Conservation (phyloP, 2,329 filamentous ascomycete genomes). For the Aspergillaceae sp. region DNA sequence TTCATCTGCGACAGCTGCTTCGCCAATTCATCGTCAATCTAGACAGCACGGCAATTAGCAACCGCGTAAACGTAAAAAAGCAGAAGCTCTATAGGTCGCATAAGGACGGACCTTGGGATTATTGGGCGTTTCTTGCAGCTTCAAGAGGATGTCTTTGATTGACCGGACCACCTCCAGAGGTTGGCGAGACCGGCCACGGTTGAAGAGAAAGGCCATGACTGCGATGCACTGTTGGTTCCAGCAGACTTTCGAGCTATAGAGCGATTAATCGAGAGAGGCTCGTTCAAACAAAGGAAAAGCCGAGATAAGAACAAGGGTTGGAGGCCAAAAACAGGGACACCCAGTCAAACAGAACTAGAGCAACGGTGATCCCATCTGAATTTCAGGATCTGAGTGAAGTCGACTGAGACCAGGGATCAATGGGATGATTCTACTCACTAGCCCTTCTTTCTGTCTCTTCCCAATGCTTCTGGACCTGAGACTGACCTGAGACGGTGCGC, state of each 20-base stretch:
- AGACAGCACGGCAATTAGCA: slow-evolving; percentile 14
- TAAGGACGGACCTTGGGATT: slow-evolving; percentile 45
- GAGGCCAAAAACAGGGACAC: background rate
- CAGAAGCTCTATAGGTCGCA: slow-evolving; percentile 1
- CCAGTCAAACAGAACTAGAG: slow-evolving; percentile 1
- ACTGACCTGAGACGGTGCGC: background rate
- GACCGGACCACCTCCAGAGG: slow-evolving; percentile 54
- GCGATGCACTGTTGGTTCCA: slow-evolving; percentile 1
- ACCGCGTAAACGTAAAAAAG: slow-evolving; percentile 9
- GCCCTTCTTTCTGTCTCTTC: background rate
- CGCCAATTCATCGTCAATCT: slow-evolving; percentile 79
- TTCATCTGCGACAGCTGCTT: slow-evolving; percentile 88
- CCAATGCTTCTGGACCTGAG: background rate
- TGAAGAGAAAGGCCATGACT: slow-evolving; percentile 63
- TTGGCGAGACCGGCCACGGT: slow-evolving; percentile 52
- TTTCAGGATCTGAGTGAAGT: background rate
- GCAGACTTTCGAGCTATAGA: no score
- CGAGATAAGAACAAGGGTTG: slow-evolving; percentile 1
- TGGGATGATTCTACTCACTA: background rate
- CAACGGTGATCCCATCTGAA: background rate
- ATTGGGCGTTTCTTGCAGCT: slow-evolving; percentile 50
- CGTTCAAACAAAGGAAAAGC: slow-evolving; percentile 6
- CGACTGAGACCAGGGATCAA: background rate
- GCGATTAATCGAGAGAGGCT: no score
- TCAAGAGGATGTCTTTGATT: slow-evolving; percentile 55